These are phyloP conservation scores for Alternaria triticimaculans DNA, from an alignment of 2,329 filamentous ascomycete genomes.

Conservation along the genomic window DNA sequence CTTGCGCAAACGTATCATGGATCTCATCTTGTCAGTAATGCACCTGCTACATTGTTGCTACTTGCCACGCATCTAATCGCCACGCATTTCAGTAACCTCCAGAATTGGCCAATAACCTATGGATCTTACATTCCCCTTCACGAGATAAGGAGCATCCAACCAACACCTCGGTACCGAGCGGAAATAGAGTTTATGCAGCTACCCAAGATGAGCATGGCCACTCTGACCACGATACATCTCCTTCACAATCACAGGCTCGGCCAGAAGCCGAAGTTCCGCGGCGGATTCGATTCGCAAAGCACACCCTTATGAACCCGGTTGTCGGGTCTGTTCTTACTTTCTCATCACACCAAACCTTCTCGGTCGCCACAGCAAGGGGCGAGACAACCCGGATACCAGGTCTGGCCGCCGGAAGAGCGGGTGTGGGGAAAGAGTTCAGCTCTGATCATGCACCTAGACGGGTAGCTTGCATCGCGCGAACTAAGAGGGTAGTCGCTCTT, in stretches of 20 bases:
- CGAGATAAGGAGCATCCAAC: background rate
- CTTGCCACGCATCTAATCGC: background rate
- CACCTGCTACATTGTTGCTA: background rate
- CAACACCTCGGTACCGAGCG: background rate
- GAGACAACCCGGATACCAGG: conserved; percentile 33
- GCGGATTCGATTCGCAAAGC: conserved; percentile 31
- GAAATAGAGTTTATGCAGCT: background rate
- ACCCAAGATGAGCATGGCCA: background rate
- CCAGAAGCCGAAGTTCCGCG: conserved; percentile 27
- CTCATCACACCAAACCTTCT: conserved; percentile 27
- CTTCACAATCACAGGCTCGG: conserved; percentile 30
- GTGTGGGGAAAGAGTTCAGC: conserved; percentile 37
- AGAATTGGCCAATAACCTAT: background rate
- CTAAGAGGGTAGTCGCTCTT: conserved; percentile 9
- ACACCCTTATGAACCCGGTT: conserved; percentile 36
- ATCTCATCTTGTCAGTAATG: background rate
- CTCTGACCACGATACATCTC: conserved; percentile 4
- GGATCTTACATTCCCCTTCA: background rate
- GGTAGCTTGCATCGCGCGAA: conserved; percentile 38
- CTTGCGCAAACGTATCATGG: conserved; percentile 2
- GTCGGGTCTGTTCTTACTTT: conserved; percentile 32
- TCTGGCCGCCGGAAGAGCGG: conserved; percentile 34
- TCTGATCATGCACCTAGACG: conserved; percentile 34
- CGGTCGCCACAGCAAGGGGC: conserved; percentile 37
- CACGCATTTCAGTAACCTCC: background rate